These are phyloP conservation scores for Saccharomycopsis malanga DNA, from an alignment of 805 yeast genomes.

Conservation along the genomic window DNA sequence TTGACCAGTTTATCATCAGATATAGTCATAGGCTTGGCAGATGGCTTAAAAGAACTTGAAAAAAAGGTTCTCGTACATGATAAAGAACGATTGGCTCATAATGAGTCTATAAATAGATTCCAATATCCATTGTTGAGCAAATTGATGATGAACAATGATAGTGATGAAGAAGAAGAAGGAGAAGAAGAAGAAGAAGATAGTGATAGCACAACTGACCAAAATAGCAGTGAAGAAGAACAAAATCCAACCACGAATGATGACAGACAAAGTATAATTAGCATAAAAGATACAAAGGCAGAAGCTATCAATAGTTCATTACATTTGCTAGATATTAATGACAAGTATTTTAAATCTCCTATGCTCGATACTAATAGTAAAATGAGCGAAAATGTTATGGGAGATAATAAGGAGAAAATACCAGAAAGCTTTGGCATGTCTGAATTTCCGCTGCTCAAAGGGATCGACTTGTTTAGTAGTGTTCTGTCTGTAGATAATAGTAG, in stretches of 20 bases:
- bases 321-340: not conserved
- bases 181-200: not conserved
- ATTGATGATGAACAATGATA: conserved; percentile 7
- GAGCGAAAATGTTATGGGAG: too few species aligned
- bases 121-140: conserved; percentile 18
- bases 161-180: conserved; percentile 6
- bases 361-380: too few species aligned
- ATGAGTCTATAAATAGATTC: conserved; percentile 12
- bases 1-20: conserved; percentile 1
- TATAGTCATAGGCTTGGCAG: conserved; percentile 2
- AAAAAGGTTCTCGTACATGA: conserved; percentile 9
- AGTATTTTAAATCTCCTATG: not conserved
- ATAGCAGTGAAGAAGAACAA: not conserved
- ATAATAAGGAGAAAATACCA: too few species aligned
- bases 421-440: too few species aligned
- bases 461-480: too few species aligned
- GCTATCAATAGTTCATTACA: not conserved
- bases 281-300: not conserved
- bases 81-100: conserved; percentile 10
- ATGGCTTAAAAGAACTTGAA: conserved; percentile 7
- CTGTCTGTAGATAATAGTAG: too few species aligned
- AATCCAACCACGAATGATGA: not conserved
- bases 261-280: too few species aligned
- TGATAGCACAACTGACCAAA: not conserved
- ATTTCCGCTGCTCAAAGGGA: too few species aligned